Percentiles rank a stretch among this genome's conserved stretches.
These are phyloP conservation scores for Phytophthora pini DNA, from an alignment of 352 stramenopile genomes.

Conservation along the genomic window DNA sequence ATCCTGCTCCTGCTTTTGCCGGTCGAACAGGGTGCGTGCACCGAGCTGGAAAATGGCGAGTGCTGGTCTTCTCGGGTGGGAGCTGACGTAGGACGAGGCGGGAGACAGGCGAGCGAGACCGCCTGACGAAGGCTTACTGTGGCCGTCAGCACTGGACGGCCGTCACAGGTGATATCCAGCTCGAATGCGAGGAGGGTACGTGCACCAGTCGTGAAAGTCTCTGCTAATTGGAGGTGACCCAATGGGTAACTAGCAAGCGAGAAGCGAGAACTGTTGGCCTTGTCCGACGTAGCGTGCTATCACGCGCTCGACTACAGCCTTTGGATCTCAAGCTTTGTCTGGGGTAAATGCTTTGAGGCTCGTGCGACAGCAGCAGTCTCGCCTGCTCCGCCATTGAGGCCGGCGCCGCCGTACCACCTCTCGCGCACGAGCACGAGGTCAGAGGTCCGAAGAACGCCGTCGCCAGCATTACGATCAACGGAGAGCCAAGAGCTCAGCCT, in stretches of 20 bases:
- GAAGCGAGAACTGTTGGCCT: constrained; percentile 3
- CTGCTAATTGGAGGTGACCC: neutral
- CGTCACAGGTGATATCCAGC: neutral
- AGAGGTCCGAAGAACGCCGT: constrained; percentile 33
- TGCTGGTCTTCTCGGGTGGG: constrained; percentile 28
- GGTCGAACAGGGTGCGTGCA: constrained; percentile 8
- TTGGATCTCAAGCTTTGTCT: constrained; percentile 20
- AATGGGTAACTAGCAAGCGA: neutral
- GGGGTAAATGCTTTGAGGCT: constrained; percentile 24
- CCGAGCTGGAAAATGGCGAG: constrained; percentile 36
- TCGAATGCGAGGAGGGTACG: neutral
- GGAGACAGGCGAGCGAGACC: constrained; percentile 41
- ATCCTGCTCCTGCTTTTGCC: constrained; percentile 19
- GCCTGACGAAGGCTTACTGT: constrained; percentile 14
- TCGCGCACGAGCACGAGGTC: constrained; percentile 30
- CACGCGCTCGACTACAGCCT: neutral
- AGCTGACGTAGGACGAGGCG: constrained; percentile 31
- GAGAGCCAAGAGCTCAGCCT: neutral
- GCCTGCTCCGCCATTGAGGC: neutral
- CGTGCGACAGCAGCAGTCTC: constrained; percentile 12
- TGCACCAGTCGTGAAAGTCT: no score
- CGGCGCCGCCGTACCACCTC: constrained; percentile 34
- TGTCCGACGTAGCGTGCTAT: constrained; percentile 12
- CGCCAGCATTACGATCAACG: constrained; percentile 33
- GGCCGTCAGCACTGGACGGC: constrained; percentile 1